Conservation (phyloP, 2,329 filamentous ascomycete species). For the Fusarium nurragi region DNA sequence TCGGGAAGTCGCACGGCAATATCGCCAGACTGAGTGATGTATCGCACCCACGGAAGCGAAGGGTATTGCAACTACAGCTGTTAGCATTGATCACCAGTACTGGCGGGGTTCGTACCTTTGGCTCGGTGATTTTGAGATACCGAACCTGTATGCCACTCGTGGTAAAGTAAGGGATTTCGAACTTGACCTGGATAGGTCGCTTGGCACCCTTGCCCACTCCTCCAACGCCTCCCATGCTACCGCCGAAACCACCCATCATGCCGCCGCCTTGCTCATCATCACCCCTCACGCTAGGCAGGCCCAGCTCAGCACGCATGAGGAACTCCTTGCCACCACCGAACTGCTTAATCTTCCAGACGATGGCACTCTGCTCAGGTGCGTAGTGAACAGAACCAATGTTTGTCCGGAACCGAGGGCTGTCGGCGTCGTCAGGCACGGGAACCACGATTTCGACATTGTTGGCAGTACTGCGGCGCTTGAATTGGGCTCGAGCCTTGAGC, state of each 20-base stretch:
- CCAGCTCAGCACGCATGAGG: conserved; percentile 96
- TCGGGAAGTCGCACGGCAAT: conserved; percentile 96
- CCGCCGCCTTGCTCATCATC: conserved; percentile 96
- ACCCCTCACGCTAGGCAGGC: conserved; percentile 90
- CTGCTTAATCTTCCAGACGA: conserved; percentile 99
- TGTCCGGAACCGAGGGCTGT: conserved; percentile 93
- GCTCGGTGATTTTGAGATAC: conserved; percentile 99
- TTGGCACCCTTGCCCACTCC: conserved; percentile 83
- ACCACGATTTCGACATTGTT: conserved; percentile 99
- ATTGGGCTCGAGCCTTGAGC: conserved; percentile 97
- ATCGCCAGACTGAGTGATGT: conserved; percentile 97
- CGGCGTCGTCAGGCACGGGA: conserved; percentile 95
- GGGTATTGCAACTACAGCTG: conserved; percentile 87
- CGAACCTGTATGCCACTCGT: conserved; percentile 98
- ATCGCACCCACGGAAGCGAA: conserved; percentile 95
- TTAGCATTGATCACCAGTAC: conserved; percentile 5
- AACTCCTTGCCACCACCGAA: conserved; percentile 99
- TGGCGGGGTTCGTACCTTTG: conserved; percentile 76
- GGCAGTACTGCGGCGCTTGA: conserved; percentile 95
- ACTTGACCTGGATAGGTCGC: conserved; percentile 97
- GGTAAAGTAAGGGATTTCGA: conserved; percentile 99
- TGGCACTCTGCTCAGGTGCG: conserved; percentile 94
- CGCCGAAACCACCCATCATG: conserved; percentile 97
- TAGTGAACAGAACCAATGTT: conserved; percentile 98
- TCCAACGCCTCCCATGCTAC: conserved; percentile 93